A percentile compares a stretch with the other conserved stretches of the same genome.
phyloP scores from a whole-genome alignment of 2,329 filamentous ascomycete genomes.

The Fonsecaea erecta region DNA sequence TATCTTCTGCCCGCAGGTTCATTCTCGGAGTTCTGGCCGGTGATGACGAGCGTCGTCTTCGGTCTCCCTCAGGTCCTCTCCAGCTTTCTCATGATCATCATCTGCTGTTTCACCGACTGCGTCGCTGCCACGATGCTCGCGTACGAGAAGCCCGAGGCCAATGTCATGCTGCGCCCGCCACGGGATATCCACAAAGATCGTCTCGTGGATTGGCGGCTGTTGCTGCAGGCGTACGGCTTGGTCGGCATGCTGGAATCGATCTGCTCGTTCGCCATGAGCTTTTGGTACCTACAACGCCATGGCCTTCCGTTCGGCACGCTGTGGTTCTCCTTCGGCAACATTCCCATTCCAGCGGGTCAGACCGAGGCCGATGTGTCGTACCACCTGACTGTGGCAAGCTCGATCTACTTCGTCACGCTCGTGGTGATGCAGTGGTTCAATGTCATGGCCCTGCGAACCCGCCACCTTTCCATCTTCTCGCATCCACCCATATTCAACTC shows the following conservation, averaged over 20 bases:
- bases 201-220: slow-evolving; percentile 73
- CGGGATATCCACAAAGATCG: slow-evolving; percentile 71
- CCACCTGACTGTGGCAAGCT: slow-evolving; percentile 67
- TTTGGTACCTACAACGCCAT: slow-evolving; percentile 64
- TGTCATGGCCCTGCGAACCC: slow-evolving; percentile 70
- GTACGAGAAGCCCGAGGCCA: slow-evolving; percentile 76
- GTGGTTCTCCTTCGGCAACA: slow-evolving; percentile 70
- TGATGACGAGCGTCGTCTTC: slow-evolving; percentile 73
- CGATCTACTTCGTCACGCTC: slow-evolving; percentile 78
- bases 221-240: slow-evolving; percentile 73
- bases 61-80: slow-evolving; percentile 74
- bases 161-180: slow-evolving; percentile 71
- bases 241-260: slow-evolving; percentile 68
- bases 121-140: slow-evolving; percentile 73
- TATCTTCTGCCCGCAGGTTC: slow-evolving; percentile 74
- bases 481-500: slow-evolving; percentile 71
- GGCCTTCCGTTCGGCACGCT: slow-evolving; percentile 68
- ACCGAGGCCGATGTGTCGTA: slow-evolving; percentile 60
- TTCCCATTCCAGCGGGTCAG: slow-evolving; percentile 38
- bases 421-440: slow-evolving; percentile 80
- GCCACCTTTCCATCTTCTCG: slow-evolving; percentile 70
- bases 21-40: slow-evolving; percentile 73
- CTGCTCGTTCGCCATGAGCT: slow-evolving; percentile 67
- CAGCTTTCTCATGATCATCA: slow-evolving; percentile 67
- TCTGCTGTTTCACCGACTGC: slow-evolving; percentile 74